A percentile compares a stretch with the other conserved stretches of the same genome.
phyloP scores from a whole-genome alignment of 2,329 filamentous ascomycete genomes.

The Lachnellula arida region DNA sequence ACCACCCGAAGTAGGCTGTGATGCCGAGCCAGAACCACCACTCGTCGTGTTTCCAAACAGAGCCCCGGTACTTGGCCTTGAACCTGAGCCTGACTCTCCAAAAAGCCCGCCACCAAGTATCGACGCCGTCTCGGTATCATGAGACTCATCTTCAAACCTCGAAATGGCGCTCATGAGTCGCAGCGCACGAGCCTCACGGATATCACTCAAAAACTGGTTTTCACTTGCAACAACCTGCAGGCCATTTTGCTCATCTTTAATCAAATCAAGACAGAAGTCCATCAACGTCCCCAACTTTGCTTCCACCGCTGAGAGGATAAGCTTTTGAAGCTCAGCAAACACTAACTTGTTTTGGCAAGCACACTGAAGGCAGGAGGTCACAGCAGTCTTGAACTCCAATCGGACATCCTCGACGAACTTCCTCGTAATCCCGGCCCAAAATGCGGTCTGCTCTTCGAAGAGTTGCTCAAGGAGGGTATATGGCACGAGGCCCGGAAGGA shows the following conservation, averaged over 20 bases:
- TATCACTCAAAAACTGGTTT: background rate
- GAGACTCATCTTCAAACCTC: background rate
- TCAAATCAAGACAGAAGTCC: background rate
- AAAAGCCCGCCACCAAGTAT: background rate
- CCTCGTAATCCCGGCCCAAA: background rate
- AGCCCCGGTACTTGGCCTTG: no score
- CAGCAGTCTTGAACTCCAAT: background rate
- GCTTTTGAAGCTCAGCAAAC: background rate
- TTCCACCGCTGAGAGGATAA: background rate
- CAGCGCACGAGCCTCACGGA: background rate
- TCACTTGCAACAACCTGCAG: background rate
- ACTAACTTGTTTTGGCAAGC: background rate
- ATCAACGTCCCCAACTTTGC: background rate
- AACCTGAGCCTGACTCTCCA: background rate
- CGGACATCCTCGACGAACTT: background rate
- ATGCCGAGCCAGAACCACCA: no score
- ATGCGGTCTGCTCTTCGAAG: slow-evolving; percentile 1
- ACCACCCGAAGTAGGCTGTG: no score
- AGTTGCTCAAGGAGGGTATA: background rate
- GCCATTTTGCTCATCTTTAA: background rate
- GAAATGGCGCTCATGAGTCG: background rate
- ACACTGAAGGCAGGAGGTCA: background rate
- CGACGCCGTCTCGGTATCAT: background rate
- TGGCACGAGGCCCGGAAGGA: background rate
- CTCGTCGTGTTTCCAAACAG: no score